These are phyloP conservation scores for Leccinum uliginosum DNA, from an alignment of 768 basidiomycete species.

Conservation along the genomic window DNA sequence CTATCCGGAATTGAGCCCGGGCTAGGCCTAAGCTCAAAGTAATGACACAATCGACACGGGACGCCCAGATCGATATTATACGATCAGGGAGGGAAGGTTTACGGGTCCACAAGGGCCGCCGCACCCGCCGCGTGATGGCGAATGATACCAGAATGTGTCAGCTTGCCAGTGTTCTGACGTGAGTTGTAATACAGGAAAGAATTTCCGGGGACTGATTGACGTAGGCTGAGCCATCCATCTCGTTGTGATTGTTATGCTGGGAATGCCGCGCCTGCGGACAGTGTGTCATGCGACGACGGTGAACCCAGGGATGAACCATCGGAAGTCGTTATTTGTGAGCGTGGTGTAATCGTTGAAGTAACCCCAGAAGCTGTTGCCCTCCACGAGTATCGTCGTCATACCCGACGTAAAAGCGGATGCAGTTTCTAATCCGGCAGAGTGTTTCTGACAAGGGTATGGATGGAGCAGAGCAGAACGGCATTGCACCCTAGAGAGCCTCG, in stretches of 20 bases:
- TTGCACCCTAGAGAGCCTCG: background rate
- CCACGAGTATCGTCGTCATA: background rate
- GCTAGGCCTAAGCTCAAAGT: background rate
- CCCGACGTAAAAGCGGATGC: too few relatives aligned
- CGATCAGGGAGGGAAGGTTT: slow-evolving; percentile 27
- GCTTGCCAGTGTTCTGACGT: slow-evolving; percentile 22
- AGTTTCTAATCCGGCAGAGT: slow-evolving; percentile 28
- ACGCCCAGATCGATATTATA: slow-evolving; percentile 12
- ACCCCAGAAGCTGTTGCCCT: slow-evolving; percentile 13
- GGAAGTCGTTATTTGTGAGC: slow-evolving; percentile 19
- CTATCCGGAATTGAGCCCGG: background rate
- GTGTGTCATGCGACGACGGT: background rate
- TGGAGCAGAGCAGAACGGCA: background rate
- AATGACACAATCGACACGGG: slow-evolving; percentile 7
- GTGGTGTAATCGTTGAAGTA: slow-evolving; percentile 18
- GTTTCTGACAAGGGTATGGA: slow-evolving; percentile 32
- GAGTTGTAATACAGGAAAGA: slow-evolving; percentile 34
- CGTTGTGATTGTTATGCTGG: slow-evolving; percentile 16
- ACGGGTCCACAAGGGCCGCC: slow-evolving; percentile 42
- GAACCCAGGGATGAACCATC: background rate
- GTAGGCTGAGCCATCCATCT: slow-evolving; percentile 29
- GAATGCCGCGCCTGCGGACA: slow-evolving; percentile 23
- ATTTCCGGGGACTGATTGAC: slow-evolving; percentile 34
- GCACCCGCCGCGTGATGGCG: slow-evolving; percentile 29
- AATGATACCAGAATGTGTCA: slow-evolving; percentile 39